Conservation (phyloP, 176 grass and related monocot genomes). For the Bothriochloa decipiens region DNA sequence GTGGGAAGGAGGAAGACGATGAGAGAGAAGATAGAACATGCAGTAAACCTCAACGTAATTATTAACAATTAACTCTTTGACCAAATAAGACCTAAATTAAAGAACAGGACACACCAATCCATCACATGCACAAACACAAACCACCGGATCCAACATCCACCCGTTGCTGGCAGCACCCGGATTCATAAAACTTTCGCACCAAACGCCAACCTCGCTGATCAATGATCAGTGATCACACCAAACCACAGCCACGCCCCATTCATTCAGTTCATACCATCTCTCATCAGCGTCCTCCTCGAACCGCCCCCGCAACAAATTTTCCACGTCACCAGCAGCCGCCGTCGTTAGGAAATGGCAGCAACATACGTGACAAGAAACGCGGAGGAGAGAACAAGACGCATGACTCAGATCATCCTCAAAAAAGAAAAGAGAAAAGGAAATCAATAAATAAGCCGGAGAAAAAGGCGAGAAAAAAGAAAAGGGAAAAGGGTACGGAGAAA, state of each 20-base stretch:
- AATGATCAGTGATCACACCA: not conserved
- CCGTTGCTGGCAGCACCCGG: not conserved
- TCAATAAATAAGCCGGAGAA: not conserved
- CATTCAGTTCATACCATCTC: too few relatives aligned
- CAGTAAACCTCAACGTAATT: too few relatives aligned
- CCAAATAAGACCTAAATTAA: too few relatives aligned
- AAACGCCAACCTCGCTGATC: not conserved
- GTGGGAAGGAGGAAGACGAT: too few relatives aligned
- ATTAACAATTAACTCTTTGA: not conserved
- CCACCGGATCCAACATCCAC: not conserved
- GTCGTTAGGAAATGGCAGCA: not conserved
- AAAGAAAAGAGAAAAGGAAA: not conserved
- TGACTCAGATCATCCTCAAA: not conserved
- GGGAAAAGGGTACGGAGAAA: not conserved
- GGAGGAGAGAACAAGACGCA: too few relatives aligned
- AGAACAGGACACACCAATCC: too few relatives aligned
- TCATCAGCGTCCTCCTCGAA: not conserved
- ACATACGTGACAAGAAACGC: not conserved
- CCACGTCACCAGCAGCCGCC: not conserved
- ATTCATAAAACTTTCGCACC: not conserved
- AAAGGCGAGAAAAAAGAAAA: too few relatives aligned
- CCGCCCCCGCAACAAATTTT: not conserved
- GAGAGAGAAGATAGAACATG: too few relatives aligned
- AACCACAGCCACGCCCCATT: not conserved
- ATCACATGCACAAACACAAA: too few relatives aligned